phyloP scores from a whole-genome alignment of 257 asterid genomes.

The Leonotis leonurus region DNA sequence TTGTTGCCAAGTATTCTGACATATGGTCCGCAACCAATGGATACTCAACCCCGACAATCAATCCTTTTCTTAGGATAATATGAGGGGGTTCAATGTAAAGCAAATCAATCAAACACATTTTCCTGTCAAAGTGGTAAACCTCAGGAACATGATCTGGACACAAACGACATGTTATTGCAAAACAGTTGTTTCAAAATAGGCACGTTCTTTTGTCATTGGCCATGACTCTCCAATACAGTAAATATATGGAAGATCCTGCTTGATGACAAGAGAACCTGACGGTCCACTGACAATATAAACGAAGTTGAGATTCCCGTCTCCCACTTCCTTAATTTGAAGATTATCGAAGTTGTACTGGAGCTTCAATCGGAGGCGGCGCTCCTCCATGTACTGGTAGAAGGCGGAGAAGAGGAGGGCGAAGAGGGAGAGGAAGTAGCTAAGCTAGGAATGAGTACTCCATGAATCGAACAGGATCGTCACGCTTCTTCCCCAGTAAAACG shows the following conservation, averaged over 20 bases:
- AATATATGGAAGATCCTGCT: constrained; percentile 94
- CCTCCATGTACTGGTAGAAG: constrained; percentile 84
- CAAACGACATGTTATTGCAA: constrained; percentile 61
- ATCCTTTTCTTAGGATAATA: constrained; percentile 80
- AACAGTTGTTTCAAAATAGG: constrained; percentile 69
- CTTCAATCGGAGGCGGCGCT: constrained; percentile 46
- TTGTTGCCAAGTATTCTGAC: constrained; percentile 76
- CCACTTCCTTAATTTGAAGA: constrained; percentile 74
- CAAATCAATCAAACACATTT: constrained; percentile 92
- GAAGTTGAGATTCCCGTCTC: constrained; percentile 96
- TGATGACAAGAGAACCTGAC: constrained; percentile 70
- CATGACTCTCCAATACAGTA: constrained; percentile 91
- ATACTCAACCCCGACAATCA: constrained; percentile 77
- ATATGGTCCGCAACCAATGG: constrained; percentile 84
- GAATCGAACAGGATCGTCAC: constrained; percentile 84
- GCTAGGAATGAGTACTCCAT: constrained; percentile 80
- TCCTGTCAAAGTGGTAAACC: constrained; percentile 85
- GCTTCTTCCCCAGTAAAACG: constrained; percentile 80
- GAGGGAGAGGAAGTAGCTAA: constrained; percentile 55
- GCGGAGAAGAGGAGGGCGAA: constrained; percentile 48
- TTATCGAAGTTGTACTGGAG: constrained; percentile 55
- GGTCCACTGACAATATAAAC: constrained; percentile 62
- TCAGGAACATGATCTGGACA: constrained; percentile 83
- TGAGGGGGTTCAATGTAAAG: constrained; percentile 94
- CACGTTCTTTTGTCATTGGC: constrained; percentile 97